Base-by-base conservation (phyloP, 345 rosid species). In the Salix udensis region DNA sequence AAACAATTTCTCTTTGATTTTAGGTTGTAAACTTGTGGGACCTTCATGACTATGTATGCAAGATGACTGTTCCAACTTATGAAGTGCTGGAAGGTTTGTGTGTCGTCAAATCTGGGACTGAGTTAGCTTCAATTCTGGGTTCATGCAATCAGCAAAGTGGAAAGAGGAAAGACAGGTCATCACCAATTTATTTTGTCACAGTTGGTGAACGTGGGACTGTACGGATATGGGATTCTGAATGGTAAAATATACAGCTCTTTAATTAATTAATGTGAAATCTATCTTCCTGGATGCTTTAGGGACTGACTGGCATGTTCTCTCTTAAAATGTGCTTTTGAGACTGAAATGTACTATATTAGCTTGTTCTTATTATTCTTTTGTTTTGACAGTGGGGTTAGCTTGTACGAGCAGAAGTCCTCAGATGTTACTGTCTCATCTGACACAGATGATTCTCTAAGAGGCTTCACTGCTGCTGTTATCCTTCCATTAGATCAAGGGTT, bases 21-120 rank as follows among this genome's bases (percentile, higher is more conserved):
- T 85, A 93, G 98, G 99, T 96, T 80, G 98, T 93, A 71, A 90
- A 90, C 86, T 53, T 91, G 84, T 96, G 98, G 99, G 94, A 92
- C 88, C 97, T 96, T 74, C 88, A 46, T 85, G 87, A 84, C 82
- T 91, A 88, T 88, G 78, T 78, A 69, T 96, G 88, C 86, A 91
- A 87, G 86, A 86, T 79, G 83, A 93, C 96, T 23, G 80, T 96
- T 70, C 97, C 97, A 72, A 86, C 93, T 4, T 91, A 82, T 80
- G 96, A 96, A 89, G 89, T 87, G 70, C 86, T 91, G 80, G 99
- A 96, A 87, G 89, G 91, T 77, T 85, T 92, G 74, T 85, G 91
- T 73, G 66, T 88, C 71, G 81, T 95, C 71, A 70, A 72, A 77
- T 72, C 93, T 30, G 91, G 88, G 80, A 86, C 87, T 39, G 80